Percentiles rank a stretch among this genome's conserved stretches.
Conservation (phyloP, 139 green algal species). For the Eudorina sp. region DNA sequence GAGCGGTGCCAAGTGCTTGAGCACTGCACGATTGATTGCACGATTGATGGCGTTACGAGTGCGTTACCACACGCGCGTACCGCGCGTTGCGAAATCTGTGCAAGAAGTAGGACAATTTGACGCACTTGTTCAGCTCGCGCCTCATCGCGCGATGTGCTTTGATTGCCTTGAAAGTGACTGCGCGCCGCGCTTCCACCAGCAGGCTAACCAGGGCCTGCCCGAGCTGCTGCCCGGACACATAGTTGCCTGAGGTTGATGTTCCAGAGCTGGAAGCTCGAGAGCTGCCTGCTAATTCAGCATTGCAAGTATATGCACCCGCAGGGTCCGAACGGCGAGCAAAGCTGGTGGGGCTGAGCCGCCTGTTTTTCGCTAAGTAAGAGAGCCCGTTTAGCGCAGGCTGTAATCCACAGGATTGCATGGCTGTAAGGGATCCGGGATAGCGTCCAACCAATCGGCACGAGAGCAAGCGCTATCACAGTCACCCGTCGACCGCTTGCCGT, state of each 20-base stretch:
- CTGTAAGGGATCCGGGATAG: neutral
- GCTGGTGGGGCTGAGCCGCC: neutral
- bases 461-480: neutral
- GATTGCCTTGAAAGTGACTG: neutral
- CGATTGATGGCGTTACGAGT: neutral
- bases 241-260: neutral
- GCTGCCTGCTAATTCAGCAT: neutral
- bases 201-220: neutral
- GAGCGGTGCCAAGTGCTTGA: neutral
- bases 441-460: neutral
- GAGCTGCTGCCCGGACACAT: too few relatives aligned
- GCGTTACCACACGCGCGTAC: neutral
- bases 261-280: neutral
- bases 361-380: neutral
- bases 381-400: neutral
- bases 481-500: too few relatives aligned
- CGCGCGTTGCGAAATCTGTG: neutral
- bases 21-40: conserved; percentile 20
- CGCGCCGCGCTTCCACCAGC: neutral
- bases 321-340: neutral
- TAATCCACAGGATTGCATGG: neutral
- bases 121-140: neutral
- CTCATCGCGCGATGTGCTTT: neutral
- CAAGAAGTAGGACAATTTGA: too few relatives aligned
- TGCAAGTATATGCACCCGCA: neutral